Conservation (phyloP, 2,329 filamentous ascomycete genomes). For the Aspergillus sp. region DNA sequence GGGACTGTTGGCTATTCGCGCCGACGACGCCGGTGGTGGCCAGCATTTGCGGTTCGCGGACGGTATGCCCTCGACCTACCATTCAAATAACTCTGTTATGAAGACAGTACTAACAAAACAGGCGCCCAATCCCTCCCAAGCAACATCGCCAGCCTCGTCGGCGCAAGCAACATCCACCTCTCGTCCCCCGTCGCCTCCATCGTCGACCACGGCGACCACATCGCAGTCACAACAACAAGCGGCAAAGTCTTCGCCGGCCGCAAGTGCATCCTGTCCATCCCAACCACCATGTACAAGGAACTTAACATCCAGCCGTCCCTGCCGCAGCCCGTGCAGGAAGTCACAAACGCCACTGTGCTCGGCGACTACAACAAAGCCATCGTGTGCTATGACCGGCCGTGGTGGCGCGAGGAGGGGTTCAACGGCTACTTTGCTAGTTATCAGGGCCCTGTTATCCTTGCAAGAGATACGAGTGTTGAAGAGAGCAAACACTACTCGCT, state of each 20-base stretch:
- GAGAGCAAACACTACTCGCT: conserved; percentile 28
- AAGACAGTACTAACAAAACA: background rate
- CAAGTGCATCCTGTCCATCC: conserved; percentile 51
- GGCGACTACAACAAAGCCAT: conserved; percentile 41
- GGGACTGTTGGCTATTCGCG: conserved; percentile 36
- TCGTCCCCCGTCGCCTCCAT: background rate
- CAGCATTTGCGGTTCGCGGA: conserved; percentile 35
- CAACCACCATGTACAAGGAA: conserved; percentile 48
- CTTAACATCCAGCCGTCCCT: conserved; percentile 49
- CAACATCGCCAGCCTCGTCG: background rate
- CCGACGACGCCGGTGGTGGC: conserved; percentile 35
- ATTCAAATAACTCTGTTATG: too few species aligned
- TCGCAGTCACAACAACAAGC: conserved; percentile 5
- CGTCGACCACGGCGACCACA: background rate
- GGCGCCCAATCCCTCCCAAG: conserved; percentile 11
- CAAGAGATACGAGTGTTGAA: conserved; percentile 40
- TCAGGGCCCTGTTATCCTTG: conserved; percentile 39
- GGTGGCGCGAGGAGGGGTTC: conserved; percentile 28
- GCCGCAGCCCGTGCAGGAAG: conserved; percentile 25
- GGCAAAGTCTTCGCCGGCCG: conserved; percentile 2
- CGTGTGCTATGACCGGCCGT: conserved; percentile 45
- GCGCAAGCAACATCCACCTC: conserved; percentile 1
- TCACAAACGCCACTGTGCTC: conserved; percentile 30
- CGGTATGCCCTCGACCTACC: conserved; percentile 4
- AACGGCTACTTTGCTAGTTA: conserved; percentile 42